phyloP scores from a whole-genome alignment of 805 yeast genomes.

The Sugiyamaella chiloensis region DNA sequence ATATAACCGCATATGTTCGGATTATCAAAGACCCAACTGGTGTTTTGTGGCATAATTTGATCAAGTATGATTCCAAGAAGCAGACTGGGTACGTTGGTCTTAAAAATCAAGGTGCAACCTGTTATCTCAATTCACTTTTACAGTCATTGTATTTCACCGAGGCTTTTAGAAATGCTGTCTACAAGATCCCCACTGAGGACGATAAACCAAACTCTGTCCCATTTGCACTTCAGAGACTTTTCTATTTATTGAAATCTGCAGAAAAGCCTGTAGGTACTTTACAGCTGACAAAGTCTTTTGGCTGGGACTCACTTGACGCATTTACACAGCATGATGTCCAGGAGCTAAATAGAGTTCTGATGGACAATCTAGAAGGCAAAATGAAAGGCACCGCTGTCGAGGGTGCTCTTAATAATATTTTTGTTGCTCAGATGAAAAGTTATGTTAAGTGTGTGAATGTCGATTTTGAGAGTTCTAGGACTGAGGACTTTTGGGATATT shows the following conservation, averaged over 20 bases:
- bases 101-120: constrained; percentile 96
- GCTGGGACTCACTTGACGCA: constrained; percentile 95
- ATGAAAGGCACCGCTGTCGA: constrained; percentile 88
- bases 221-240: constrained; percentile 80
- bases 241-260: constrained; percentile 74
- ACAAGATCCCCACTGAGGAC: constrained; percentile 77
- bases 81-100: constrained; percentile 90
- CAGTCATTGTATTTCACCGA: constrained; percentile 89
- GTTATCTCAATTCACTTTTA: constrained; percentile 86
- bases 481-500: constrained; percentile 97
- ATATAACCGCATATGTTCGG: constrained; percentile 73
- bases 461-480: constrained; percentile 85
- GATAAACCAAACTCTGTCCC: constrained; percentile 65
- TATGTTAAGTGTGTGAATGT: constrained; percentile 90
- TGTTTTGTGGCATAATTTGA: constrained; percentile 86
- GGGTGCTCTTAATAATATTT: constrained; percentile 69
- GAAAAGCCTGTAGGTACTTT: constrained; percentile 75
- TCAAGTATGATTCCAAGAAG: constrained; percentile 74
- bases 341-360: constrained; percentile 87
- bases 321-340: constrained; percentile 98
- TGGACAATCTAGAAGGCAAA: constrained; percentile 87
- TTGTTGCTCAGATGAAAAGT: constrained; percentile 96
- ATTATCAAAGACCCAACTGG: constrained; percentile 88
- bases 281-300: constrained; percentile 87
- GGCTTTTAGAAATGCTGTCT: constrained; percentile 77